Evolutionary conservation across 192 early-diverging fungal species (phyloP), one percentile per base, ranked within the genome.

Genomic region (Mortierella antarctica): DNA sequence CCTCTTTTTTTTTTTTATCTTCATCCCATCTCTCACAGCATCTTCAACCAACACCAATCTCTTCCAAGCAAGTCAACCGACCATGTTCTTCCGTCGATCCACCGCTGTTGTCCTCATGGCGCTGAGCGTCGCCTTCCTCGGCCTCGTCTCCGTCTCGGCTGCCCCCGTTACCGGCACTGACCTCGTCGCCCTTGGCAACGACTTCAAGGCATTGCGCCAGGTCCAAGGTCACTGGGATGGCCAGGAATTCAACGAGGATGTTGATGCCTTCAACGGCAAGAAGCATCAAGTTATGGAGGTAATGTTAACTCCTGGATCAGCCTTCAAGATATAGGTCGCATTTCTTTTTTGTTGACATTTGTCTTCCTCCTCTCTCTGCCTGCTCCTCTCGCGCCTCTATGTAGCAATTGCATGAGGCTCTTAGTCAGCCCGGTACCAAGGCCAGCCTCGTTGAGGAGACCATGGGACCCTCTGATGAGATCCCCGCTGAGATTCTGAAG

Each of bases 261-360:
- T 78, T 12, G 75, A 83, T 64, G 67, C 20, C 49, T 67, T 58
- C 59, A 70, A 74, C 47, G 84, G 81, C 20, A 65, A 75, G 47
- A 82, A 82, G 59, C 70, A 76, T 53, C 41, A 73, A 17, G 70
- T 63, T 17, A 76, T 82, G 73, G 56, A 82, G 71, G 77, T 82
- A 77, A 40, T 18, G 8, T 7, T 45, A 2, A 31, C 55, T 39
- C 7, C 23, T 21, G 9, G 46, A 56, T 17, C 11, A 55, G 5
- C 44, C 12, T 31, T 45, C 40, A 20, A 45, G 13, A 8, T 21
- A 55, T 5, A 8, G 23, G 2, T 42, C n/a, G 51, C 40, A 2
- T 44, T 53, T 21, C 7, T 57, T 51, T 47, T 61, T 11, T 61
- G 7, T 51, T 11, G 50, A 2, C 13, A 1, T 52, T 44, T 18